These are phyloP conservation scores for Geosmithia flava DNA, from an alignment of 2,329 filamentous ascomycete species.

Conservation along the genomic window DNA sequence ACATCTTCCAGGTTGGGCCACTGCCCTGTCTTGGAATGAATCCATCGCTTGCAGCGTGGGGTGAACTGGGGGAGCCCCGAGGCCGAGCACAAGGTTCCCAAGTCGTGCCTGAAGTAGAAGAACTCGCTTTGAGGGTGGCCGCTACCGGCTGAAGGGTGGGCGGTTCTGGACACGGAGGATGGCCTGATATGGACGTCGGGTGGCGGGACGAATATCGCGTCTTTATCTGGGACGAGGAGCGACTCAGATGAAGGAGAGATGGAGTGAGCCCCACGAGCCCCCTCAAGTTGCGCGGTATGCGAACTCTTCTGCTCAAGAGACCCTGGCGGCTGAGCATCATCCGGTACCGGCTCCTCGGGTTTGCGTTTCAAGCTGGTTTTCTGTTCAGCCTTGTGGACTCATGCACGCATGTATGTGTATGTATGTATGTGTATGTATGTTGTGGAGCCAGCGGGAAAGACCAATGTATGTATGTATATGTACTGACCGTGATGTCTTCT, in stretches of 20 bases:
- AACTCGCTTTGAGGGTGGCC: neutral
- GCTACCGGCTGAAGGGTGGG: neutral
- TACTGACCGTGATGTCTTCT: neutral
- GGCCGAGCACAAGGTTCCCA: conserved; percentile 1
- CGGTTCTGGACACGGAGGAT: neutral
- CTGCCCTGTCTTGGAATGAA: neutral
- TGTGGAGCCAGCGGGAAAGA: too few species aligned
- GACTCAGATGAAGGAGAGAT: too few species aligned
- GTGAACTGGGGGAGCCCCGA: conserved; percentile 1
- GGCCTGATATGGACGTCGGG: too few species aligned
- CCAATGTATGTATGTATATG: neutral
- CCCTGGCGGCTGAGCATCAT: too few species aligned
- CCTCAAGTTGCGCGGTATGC: too few species aligned
- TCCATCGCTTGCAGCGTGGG: neutral
- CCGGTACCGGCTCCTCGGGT: too few species aligned
- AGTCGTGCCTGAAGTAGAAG: neutral
- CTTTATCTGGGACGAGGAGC: neutral
- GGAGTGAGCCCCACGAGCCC: too few species aligned
- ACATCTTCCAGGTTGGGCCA: neutral
- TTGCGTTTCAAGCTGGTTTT: too few species aligned
- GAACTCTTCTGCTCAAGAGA: too few species aligned
- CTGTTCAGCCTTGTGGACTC: too few species aligned
- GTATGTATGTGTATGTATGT: neutral
- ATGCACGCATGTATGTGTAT: too few species aligned
- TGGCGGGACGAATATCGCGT: neutral